phyloP scores from a whole-genome alignment of 2,329 filamentous ascomycete species.

The Talaromyces sp. region DNA sequence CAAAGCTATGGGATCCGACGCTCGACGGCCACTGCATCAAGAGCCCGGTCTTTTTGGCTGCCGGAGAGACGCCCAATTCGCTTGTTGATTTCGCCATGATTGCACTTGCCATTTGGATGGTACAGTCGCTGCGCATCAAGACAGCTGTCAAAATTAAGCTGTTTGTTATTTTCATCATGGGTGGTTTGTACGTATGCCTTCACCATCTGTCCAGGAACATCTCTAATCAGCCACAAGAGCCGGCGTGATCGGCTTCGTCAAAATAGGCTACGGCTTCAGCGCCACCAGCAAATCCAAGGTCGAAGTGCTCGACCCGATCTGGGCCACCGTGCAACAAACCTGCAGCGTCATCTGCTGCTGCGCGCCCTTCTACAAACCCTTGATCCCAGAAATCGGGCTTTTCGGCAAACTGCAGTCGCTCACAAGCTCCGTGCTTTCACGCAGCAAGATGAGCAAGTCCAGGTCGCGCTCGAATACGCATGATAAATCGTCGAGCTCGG shows the following conservation, averaged over 20 bases:
- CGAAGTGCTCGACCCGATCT: conserved; percentile 7
- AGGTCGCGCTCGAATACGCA: background rate
- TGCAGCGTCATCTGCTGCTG: conserved; percentile 8
- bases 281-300: conserved; percentile 4
- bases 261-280: conserved; percentile 7
- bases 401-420: background rate
- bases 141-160: conserved; percentile 1
- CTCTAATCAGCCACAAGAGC: background rate
- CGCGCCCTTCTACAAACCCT: conserved; percentile 6
- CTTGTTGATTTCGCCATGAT: conserved; percentile 5
- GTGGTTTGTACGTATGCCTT: conserved; percentile 1
- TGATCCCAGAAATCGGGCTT: background rate
- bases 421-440: background rate
- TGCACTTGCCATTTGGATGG: conserved; percentile 8
- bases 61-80: conserved; percentile 7
- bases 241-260: conserved; percentile 7
- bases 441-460: background rate
- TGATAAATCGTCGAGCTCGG: background rate
- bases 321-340: conserved; percentile 9
- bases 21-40: conserved; percentile 4
- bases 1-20: conserved; percentile 1
- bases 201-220: background rate
- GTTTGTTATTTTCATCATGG: conserved; percentile 7
- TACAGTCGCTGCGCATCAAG: conserved; percentile 4
- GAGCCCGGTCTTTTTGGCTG: conserved; percentile 5